Conservation (phyloP, 352 stramenopile genomes). For the Phytopythium helicoides region DNA sequence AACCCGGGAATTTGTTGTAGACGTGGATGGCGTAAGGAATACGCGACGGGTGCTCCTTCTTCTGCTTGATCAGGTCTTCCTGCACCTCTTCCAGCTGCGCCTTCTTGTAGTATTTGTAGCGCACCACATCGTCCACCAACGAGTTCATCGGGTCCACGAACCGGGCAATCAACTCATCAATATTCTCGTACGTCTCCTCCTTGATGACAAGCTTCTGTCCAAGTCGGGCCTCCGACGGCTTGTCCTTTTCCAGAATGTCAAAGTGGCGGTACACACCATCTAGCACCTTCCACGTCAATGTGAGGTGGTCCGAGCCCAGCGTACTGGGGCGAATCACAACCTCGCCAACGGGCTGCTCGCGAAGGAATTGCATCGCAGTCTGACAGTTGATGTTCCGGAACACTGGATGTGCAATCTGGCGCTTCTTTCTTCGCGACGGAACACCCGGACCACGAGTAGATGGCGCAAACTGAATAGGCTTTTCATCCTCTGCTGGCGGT, state of each 20-base stretch:
- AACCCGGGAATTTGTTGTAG: conserved; percentile 86
- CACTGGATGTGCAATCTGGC: conserved; percentile 80
- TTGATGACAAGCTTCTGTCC: conserved; percentile 85
- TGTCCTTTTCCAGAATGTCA: conserved; percentile 87
- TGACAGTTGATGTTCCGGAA: conserved; percentile 90
- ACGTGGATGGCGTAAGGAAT: conserved; percentile 85
- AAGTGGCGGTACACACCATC: conserved; percentile 87
- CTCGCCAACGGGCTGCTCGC: conserved; percentile 74
- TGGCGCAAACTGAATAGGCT: conserved; percentile 35
- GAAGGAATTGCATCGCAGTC: conserved; percentile 76
- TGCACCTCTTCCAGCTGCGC: conserved; percentile 67
- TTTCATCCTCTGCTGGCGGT: conserved; percentile 72
- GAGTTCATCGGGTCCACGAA: conserved; percentile 90
- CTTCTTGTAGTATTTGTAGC: conserved; percentile 88
- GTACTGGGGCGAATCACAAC: conserved; percentile 86
- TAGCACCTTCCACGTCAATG: conserved; percentile 88
- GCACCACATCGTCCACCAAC: conserved; percentile 81
- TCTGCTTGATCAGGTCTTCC: conserved; percentile 87
- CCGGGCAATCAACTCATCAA: conserved; percentile 86
- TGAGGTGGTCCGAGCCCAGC: conserved; percentile 80
- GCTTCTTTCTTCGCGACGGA: conserved; percentile 78
- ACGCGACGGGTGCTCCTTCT: conserved; percentile 78
- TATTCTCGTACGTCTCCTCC: conserved; percentile 83
- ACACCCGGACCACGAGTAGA: conserved; percentile 22
- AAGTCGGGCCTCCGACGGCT: conserved; percentile 80